Evolutionary conservation across 2,329 filamentous ascomycete genomes (phyloP), one percentile per base, ranked within the genome.

Genomic region (Aspergillus puulaauensis): DNA sequence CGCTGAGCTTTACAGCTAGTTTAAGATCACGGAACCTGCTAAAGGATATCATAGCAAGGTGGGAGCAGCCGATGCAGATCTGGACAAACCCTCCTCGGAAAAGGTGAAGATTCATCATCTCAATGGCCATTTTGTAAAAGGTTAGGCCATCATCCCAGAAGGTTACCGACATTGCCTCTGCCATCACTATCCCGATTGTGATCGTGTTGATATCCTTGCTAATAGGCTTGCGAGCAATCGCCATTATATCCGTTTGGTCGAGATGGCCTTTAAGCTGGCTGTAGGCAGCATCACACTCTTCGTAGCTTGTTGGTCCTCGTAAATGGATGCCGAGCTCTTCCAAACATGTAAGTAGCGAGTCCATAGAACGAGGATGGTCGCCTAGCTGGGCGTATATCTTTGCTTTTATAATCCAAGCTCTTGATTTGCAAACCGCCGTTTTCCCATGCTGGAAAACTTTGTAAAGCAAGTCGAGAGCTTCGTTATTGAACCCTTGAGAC

Each of bases 341-440:
- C 15, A 97, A 77, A 61, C 90, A 92, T 46, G 86, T 83, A 66
- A 88, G 88, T 23, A 97, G 78, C 1, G 85, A 84, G 33, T 82
- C 76, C 64, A 96, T 86, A 0, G 92, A 90, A 4, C 83, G 83
- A 21, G 81, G 76, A 27, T 87, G 85, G 62, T 96, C 86, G 1
- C 92, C 91, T 54, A 83, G 82, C 67, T 93, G 86, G 1, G 89
- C 86, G 66, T 87, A 86, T 46, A 96, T 88, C 50, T 91, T 86
- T 6, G 90, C 92, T 70, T 91, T 87, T 37, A 97, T 79, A 41
- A 96, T 88, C 77, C 89, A 96, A 0, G 91, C 90, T 8, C 90
- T 88, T 1, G 90, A 90, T 75, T 91, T 95, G 73, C 96, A 92
- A 6, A 90, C 83, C 0, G 90, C 77, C 17, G 86, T 86, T 63